Conservation (phyloP, 371 early-diverging fungal genomes). For the Apophysomyces trapeziformis region DNA sequence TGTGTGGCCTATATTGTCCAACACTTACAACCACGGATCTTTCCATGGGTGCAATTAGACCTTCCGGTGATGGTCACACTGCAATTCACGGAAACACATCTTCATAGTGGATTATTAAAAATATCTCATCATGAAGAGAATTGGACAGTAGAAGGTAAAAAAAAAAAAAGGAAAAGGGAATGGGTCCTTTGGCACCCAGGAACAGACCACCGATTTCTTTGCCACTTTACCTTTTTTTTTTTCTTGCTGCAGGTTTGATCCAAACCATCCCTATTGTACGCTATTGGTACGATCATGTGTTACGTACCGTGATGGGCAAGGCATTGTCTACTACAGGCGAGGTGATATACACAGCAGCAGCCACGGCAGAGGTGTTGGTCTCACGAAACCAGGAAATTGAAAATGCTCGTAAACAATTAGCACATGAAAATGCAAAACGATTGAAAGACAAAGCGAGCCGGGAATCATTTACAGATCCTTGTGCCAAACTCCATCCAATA, state of each 20-base stretch:
- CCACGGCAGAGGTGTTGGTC: slow-evolving; percentile 32
- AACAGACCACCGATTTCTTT: no score
- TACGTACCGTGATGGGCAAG: slow-evolving; percentile 54
- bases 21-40: slow-evolving; percentile 20
- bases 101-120: slow-evolving; percentile 31
- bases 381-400: slow-evolving; percentile 35
- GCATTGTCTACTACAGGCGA: slow-evolving; percentile 57
- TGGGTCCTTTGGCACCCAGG: background rate
- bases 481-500: background rate
- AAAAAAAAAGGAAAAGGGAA: slow-evolving; percentile 20
- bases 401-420: slow-evolving; percentile 16
- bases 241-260: slow-evolving; percentile 42
- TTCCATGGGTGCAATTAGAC: slow-evolving; percentile 28
- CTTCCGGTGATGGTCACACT: slow-evolving; percentile 31
- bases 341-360: slow-evolving; percentile 53
- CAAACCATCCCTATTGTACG: slow-evolving; percentile 58
- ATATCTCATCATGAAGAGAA: slow-evolving; percentile 27
- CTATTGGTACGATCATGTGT: slow-evolving; percentile 66
- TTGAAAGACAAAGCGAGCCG: background rate
- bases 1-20: slow-evolving; percentile 30
- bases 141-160: slow-evolving; percentile 35
- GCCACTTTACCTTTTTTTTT: no score
- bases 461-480: background rate
- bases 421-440: slow-evolving; percentile 11
- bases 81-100: slow-evolving; percentile 28